Evolutionary conservation across 1,284 basidiomycete species (phyloP).

Genomic region (Malassezia slooffiae): DNA sequence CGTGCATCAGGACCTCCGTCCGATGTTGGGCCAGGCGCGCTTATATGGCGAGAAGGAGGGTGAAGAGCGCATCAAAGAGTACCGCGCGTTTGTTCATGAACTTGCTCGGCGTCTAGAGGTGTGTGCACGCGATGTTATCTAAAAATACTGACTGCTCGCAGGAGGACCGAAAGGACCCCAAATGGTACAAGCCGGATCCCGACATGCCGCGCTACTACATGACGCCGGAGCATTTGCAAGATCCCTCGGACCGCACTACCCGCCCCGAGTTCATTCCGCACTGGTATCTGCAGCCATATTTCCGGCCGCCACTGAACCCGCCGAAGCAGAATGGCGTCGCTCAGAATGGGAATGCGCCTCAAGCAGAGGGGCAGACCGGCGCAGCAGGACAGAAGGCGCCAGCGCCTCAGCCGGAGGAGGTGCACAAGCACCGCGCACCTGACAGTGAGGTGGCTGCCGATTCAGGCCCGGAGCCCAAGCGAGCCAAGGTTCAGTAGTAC

Average conservation of each 20-base stretch:
- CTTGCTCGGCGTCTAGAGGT: slow-evolving; percentile 61
- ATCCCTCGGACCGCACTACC: slow-evolving; percentile 44
- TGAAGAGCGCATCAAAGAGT: slow-evolving; percentile 52
- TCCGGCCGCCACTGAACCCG: slow-evolving; percentile 52
- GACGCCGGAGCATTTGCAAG: slow-evolving; percentile 28
- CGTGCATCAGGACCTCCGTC: slow-evolving; percentile 62
- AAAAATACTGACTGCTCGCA: no score
- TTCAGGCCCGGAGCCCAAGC: no score
- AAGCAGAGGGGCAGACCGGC: no score
- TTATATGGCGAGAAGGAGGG: slow-evolving; percentile 52
- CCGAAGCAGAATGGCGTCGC: slow-evolving; percentile 6
- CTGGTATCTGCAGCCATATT: slow-evolving; percentile 77
- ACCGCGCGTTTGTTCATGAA: slow-evolving; percentile 56
- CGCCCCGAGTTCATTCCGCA: slow-evolving; percentile 58
- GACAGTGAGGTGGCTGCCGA: no score
- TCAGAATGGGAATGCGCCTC: not conserved
- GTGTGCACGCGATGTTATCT: slow-evolving; percentile 51
- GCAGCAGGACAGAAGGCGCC: no score
- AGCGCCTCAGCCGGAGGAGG: no score
- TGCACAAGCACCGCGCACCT: no score
- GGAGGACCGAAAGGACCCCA: slow-evolving; percentile 9
- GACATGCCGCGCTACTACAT: slow-evolving; percentile 18
- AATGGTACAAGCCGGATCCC: slow-evolving; percentile 13
- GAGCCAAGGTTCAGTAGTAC: no score
- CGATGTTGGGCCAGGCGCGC: slow-evolving; percentile 54